These are phyloP conservation scores for Thraustochytrium striatum DNA, from an alignment of 352 stramenopile genomes.

Conservation along the genomic window DNA sequence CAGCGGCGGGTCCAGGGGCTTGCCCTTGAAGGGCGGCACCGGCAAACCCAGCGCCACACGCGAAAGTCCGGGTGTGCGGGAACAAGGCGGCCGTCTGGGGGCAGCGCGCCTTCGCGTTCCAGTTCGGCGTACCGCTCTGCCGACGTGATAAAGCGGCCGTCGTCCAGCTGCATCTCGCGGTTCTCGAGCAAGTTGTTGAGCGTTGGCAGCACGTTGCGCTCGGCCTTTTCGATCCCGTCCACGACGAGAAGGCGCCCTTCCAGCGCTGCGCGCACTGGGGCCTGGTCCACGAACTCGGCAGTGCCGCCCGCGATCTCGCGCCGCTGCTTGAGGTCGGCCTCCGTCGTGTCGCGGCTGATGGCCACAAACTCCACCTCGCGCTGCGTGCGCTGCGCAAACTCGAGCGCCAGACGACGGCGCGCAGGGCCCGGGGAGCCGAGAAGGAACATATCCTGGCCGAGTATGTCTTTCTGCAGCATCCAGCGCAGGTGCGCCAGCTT, in stretches of 20 bases:
- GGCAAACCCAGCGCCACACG: slow-evolving; percentile 82
- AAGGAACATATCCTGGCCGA: slow-evolving; percentile 70
- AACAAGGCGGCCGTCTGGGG: slow-evolving; percentile 63
- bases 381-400: slow-evolving; percentile 72
- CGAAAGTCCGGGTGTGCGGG: slow-evolving; percentile 81
- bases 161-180: slow-evolving; percentile 87
- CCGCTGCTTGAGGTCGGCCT: slow-evolving; percentile 79
- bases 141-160: slow-evolving; percentile 81
- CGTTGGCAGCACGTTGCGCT: slow-evolving; percentile 91
- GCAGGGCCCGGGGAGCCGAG: slow-evolving; percentile 72
- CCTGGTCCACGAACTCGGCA: slow-evolving; percentile 80
- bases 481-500: slow-evolving; percentile 64
- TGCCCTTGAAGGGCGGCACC: slow-evolving; percentile 72
- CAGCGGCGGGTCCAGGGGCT: slow-evolving; percentile 75
- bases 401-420: slow-evolving; percentile 68
- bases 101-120: slow-evolving; percentile 5
- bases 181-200: slow-evolving; percentile 96
- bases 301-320: slow-evolving; percentile 55
- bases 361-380: slow-evolving; percentile 78
- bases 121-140: slow-evolving; percentile 55
- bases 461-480: slow-evolving; percentile 54
- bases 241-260: slow-evolving; percentile 86
- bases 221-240: slow-evolving; percentile 89
- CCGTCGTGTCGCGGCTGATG: slow-evolving; percentile 85
- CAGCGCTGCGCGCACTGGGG: slow-evolving; percentile 85